Percentiles rank a stretch among this genome's conserved stretches.
Evolutionary conservation across 768 basidiomycete species (phyloP).

Genomic region (Cystofilobasidium ferigula): DNA sequence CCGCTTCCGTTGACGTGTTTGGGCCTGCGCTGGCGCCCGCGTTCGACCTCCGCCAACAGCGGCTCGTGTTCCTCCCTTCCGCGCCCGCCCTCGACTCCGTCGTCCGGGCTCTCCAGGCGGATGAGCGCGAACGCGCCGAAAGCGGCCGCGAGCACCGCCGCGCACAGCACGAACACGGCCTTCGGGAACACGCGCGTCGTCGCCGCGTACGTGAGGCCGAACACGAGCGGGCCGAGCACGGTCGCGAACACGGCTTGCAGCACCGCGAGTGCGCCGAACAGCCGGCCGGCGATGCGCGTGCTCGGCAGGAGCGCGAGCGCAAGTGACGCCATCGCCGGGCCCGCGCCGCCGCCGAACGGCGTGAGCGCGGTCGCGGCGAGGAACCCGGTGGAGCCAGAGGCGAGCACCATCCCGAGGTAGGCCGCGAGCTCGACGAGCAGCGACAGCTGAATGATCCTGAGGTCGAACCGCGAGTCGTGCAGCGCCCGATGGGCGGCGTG

Average conservation of each 20-base stretch:
- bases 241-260: conserved; percentile 47
- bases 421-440: conserved; percentile 49
- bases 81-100: neutral
- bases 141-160: conserved; percentile 47
- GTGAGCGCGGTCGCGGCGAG: conserved; percentile 45
- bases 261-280: conserved; percentile 73
- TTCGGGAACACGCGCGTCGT: conserved; percentile 58
- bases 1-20: conserved; percentile 6
- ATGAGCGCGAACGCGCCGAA: conserved; percentile 35
- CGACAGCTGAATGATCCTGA: conserved; percentile 56
- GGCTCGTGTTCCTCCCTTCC: neutral
- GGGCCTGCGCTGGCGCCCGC: conserved; percentile 1
- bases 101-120: conserved; percentile 9
- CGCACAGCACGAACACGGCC: conserved; percentile 56
- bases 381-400: conserved; percentile 46
- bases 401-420: conserved; percentile 47
- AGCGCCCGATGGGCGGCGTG: neutral
- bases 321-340: conserved; percentile 59
- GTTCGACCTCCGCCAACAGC: neutral
- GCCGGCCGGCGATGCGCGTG: conserved; percentile 51
- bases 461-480: conserved; percentile 50
- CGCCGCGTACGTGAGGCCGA: conserved; percentile 54
- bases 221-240: conserved; percentile 44
- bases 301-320: conserved; percentile 55
- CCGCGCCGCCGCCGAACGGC: conserved; percentile 54